Evolutionary conservation across 2,329 filamentous ascomycete genomes (phyloP).

Genomic region (Elsinoe ampelina): DNA sequence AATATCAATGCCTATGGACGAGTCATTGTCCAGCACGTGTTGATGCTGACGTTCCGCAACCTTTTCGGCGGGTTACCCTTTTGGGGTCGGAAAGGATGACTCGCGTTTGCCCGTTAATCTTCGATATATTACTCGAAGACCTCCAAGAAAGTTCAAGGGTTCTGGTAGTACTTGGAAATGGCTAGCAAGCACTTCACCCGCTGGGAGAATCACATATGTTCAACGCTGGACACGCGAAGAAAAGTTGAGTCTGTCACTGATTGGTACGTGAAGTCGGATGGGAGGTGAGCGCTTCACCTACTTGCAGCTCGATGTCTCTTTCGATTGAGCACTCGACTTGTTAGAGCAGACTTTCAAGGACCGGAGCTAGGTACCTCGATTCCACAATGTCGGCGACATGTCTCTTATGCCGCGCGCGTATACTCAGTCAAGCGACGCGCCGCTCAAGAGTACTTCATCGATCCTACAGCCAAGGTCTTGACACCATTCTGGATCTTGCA

Average conservation of each 20-base stretch:
- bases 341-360: background rate
- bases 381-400: background rate
- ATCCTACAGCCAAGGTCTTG: background rate
- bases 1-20: background rate
- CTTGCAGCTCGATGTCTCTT: background rate
- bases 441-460: background rate
- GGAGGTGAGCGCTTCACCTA: no score
- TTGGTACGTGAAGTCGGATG: no score
- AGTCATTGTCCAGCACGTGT: slow-evolving; percentile 4
- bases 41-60: background rate
- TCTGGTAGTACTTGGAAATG: background rate
- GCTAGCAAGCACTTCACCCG: no score
- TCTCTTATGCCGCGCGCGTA: background rate
- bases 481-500: background rate
- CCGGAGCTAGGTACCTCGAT: background rate
- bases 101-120: background rate
- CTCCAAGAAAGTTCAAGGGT: background rate
- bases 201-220: no score
- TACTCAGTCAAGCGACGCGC: background rate
- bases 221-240: no score
- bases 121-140: background rate
- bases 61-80: background rate
- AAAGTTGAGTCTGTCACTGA: no score
- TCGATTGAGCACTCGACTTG: background rate
- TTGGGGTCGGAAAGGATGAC: background rate